Base-by-base conservation (phyloP, 225 moss, liverwort and hornwort genomes). In the Straminergon stramineum region DNA sequence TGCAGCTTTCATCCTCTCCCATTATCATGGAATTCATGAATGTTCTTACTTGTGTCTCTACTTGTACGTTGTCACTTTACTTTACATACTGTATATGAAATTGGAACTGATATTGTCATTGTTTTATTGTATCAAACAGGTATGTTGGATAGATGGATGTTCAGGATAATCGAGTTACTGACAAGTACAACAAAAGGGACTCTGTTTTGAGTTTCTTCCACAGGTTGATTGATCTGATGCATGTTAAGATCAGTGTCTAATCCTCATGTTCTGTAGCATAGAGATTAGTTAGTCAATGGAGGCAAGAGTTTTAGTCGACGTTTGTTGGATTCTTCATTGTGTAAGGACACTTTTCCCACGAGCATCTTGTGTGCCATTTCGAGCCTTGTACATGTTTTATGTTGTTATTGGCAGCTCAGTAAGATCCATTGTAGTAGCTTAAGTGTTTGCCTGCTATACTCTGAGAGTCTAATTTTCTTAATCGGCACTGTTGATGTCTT, bases 141-240 rank as follows among this genome's bases (percentile, higher is more conserved):
- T 87, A 97, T 99, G 98, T 88, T 99, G 89, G 98, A 99, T 85
- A 95, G 94, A 73, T 99, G 97, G 98, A 96, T 97, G 92, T 95
- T 94, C 90, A 93, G 95, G 89, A 86, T 99, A 88, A 88, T 96
- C 71, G 96, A 99, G 92, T 60, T 91, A 20, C 77, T 91, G 75
- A 79, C 88, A 43, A 92, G 81, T 79, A 83, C 96, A 86, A 79
- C 92, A 63, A 96, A 94, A 88, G 87, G 89, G 80, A 26, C 84
- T 79, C 58, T 94, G 35, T 93, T 92, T 92, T 94, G 87, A 94
- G 79, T 78, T 91, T 71, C 79, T 92, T 81, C 81, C 68, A 90
- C 68, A 91, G 87, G 84, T 84, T 89, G 85, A 88, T 78, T 81
- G 75, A 66, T 67, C n/a, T 32, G 62, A 80, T 86, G 43, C 77